Percentiles rank a stretch among this genome's conserved stretches.
Evolutionary conservation across 441 rosid genomes (phyloP).

Genomic region (Mallotus japonicus): DNA sequence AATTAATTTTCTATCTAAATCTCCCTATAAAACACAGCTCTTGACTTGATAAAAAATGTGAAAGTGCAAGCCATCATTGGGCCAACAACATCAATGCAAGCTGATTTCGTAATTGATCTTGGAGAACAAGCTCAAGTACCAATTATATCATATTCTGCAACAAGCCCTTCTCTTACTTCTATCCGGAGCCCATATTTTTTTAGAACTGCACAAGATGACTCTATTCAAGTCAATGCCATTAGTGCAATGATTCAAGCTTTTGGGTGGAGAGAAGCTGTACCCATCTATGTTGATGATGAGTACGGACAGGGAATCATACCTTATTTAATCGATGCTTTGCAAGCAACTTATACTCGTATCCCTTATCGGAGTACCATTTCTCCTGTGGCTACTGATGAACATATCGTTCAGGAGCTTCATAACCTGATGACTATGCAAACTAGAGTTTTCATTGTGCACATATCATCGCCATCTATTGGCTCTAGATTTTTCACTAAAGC

Average conservation of each 20-base stretch:
- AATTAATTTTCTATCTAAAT: no score
- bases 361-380: conserved; percentile 43
- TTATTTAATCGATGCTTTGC: conserved; percentile 47
- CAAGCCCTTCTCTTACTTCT: conserved; percentile 53
- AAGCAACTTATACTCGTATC: conserved; percentile 35
- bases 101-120: no score
- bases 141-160: conserved; percentile 54
- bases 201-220: conserved; percentile 40
- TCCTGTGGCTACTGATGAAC: conserved; percentile 34
- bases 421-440: conserved; percentile 57
- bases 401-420: conserved; percentile 47
- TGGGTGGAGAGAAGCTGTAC: conserved; percentile 57
- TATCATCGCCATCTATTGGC: conserved; percentile 34
- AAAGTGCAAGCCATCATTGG: conserved; percentile 64
- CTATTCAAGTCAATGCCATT: conserved; percentile 48
- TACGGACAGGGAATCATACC: conserved; percentile 52
- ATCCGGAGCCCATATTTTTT: conserved; percentile 47
- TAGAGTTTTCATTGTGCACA: conserved; percentile 61
- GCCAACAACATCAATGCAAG: no score
- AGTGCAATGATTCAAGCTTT: conserved; percentile 38
- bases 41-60: conserved; percentile 48
- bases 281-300: conserved; percentile 39
- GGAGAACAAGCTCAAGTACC: no score
- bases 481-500: conserved; percentile 42
- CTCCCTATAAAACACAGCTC: conserved; percentile 40